These are phyloP conservation scores for Hyaloscypha variabilis DNA, from an alignment of 495 filamentous ascomycete species.

Conservation along the genomic window DNA sequence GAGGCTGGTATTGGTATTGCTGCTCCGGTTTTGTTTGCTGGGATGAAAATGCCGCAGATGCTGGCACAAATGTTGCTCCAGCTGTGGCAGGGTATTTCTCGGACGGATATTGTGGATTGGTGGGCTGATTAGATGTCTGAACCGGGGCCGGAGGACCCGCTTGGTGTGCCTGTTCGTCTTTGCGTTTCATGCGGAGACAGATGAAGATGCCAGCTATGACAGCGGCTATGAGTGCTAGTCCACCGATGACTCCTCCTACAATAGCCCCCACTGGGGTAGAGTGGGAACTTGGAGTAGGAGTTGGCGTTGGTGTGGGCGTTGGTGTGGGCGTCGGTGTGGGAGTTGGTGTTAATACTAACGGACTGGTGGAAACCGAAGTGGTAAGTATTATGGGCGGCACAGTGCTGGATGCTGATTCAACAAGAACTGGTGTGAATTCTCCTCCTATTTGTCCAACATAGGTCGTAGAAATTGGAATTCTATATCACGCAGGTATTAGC, in stretches of 20 bases:
- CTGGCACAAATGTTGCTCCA: slow-evolving; percentile 2
- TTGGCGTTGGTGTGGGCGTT: not conserved
- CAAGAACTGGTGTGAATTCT: not conserved
- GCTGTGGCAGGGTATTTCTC: slow-evolving; percentile 6
- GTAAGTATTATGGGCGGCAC: not conserved
- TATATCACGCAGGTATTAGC: too few relatives aligned
- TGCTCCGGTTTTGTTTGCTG: not conserved
- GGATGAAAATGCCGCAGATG: not conserved
- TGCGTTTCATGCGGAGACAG: slow-evolving; percentile 4
- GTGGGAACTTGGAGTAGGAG: not conserved
- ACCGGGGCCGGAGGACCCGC: not conserved
- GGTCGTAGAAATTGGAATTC: slow-evolving; percentile 1
- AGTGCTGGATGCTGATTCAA: not conserved
- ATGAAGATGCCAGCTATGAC: not conserved
- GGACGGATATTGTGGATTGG: not conserved
- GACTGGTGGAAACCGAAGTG: not conserved
- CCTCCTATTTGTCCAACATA: not conserved
- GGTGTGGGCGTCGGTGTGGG: not conserved
- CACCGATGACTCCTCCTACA: slow-evolving; percentile 9
- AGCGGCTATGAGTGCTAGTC: slow-evolving; percentile 4
- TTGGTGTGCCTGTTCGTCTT: not conserved
- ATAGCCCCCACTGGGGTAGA: not conserved
- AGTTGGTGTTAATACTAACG: not conserved
- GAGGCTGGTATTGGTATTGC: slow-evolving; percentile 4
- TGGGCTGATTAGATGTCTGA: not conserved